Percentiles rank a stretch among this genome's conserved stretches.
Conservation (phyloP, 352 stramenopile genomes). For the Pythium brassicae region DNA sequence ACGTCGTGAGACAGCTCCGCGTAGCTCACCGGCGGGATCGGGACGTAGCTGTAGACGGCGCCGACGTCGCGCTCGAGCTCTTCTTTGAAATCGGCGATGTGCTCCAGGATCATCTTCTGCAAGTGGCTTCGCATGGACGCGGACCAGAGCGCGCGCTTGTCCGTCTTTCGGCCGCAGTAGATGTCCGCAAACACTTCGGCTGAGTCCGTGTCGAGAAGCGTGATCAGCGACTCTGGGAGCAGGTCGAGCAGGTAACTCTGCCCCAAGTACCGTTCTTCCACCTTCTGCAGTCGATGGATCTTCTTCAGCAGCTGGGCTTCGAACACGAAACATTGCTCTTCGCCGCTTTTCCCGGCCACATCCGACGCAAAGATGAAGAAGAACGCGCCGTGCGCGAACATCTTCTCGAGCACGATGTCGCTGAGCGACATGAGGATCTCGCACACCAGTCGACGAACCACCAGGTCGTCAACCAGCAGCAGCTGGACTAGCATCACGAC, state of each 20-base stretch:
- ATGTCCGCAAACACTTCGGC: slow-evolving; percentile 64
- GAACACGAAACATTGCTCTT: slow-evolving; percentile 38
- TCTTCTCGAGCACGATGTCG: slow-evolving; percentile 36
- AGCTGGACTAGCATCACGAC: slow-evolving; percentile 61
- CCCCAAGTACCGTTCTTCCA: slow-evolving; percentile 31
- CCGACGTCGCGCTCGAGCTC: slow-evolving; percentile 49
- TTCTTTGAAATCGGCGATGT: slow-evolving; percentile 66
- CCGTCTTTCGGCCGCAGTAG: slow-evolving; percentile 43
- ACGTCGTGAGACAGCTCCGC: slow-evolving; percentile 68
- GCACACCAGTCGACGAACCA: slow-evolving; percentile 46
- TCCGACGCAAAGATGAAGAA: slow-evolving; percentile 69
- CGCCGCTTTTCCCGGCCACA: slow-evolving; percentile 16
- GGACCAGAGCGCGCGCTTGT: slow-evolving; percentile 74
- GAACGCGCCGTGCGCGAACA: slow-evolving; percentile 60
- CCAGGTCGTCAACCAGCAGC: slow-evolving; percentile 50
- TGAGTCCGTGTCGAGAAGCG: slow-evolving; percentile 57
- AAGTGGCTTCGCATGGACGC: slow-evolving; percentile 65
- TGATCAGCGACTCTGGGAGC: slow-evolving; percentile 68
- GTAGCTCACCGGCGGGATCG: slow-evolving; percentile 67
- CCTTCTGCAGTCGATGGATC: slow-evolving; percentile 59
- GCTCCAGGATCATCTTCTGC: slow-evolving; percentile 66
- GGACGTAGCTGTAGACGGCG: slow-evolving; percentile 51
- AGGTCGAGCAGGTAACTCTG: slow-evolving; percentile 73
- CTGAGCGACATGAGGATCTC: slow-evolving; percentile 60
- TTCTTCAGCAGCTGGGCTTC: slow-evolving; percentile 58